Conservation (phyloP, 2,329 filamentous ascomycete genomes). For the Fusarium fracticaudum region DNA sequence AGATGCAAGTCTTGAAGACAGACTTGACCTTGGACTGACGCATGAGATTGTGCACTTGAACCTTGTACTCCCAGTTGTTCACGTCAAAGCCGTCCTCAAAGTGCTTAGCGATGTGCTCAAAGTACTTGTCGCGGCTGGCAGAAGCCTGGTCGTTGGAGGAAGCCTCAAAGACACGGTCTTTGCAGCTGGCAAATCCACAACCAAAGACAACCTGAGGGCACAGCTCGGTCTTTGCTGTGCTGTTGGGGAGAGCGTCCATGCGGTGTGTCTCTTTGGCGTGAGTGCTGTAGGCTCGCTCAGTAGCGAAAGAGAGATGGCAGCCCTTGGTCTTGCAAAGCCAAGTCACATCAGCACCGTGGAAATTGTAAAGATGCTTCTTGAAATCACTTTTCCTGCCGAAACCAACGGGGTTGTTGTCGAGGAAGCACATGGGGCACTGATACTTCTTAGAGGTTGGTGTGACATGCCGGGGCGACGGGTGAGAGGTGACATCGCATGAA, state of each 20-base stretch:
- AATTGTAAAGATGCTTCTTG: slow-evolving; percentile 60
- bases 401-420: slow-evolving; percentile 57
- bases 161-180: slow-evolving; percentile 55
- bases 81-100: slow-evolving; percentile 56
- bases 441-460: slow-evolving; percentile 54
- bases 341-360: slow-evolving; percentile 54
- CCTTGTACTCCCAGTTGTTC: slow-evolving; percentile 55
- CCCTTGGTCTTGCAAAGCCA: slow-evolving; percentile 56
- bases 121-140: slow-evolving; percentile 54
- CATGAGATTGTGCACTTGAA: slow-evolving; percentile 56
- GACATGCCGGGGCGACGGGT: slow-evolving; percentile 50
- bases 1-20: slow-evolving; percentile 57
- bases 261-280: slow-evolving; percentile 56
- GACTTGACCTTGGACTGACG: slow-evolving; percentile 55
- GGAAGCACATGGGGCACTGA: slow-evolving; percentile 57
- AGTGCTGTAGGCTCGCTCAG: slow-evolving; percentile 56
- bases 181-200: slow-evolving; percentile 55
- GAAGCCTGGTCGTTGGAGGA: slow-evolving; percentile 49
- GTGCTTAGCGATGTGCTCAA: slow-evolving; percentile 59
- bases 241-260: slow-evolving; percentile 53
- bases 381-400: slow-evolving; percentile 59
- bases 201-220: slow-evolving; percentile 57
- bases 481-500: slow-evolving; percentile 47
- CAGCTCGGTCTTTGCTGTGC: slow-evolving; percentile 52
- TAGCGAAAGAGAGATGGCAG: slow-evolving; percentile 56